Base-by-base conservation (phyloP, 441 rosid genomes). In the Populus hybrid region DNA sequence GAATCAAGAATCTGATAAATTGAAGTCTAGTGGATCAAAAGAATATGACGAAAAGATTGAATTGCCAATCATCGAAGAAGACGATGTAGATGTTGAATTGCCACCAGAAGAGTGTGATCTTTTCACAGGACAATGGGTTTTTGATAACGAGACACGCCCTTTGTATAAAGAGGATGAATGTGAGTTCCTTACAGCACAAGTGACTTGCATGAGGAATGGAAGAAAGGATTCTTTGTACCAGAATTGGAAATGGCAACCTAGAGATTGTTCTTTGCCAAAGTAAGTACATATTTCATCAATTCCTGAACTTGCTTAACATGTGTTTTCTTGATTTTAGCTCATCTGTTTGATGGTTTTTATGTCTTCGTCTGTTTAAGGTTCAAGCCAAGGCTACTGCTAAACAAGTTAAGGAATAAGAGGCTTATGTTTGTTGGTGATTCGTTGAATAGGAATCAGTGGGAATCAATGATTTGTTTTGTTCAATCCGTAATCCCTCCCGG, bases 341-440 rank as follows among this genome's bases (percentile, higher is more conserved):
- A 28, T 8, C 16, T 59, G 30, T 23, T 30, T 72, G 70, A 70
- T 76, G 21, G 59, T 67, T 21, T 28, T 67, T 57, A 32, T 9
- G 65, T 36, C 73, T 18, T 3, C 18, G 14, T 36, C 6, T 11
- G 12, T 1, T 7, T 67, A 81, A 95, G 99, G 89, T 95, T 87
- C 80, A 92, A 91, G 66, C 90, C 94, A 65, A 91, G 84, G 74
- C 70, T 91, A 80, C 75, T 95, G 73, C 84, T 93, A 21, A 87
- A 92, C 81, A 95, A 90, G 78, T 91, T 93, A 42, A 93, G 92
- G 84, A 92, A 93, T 87, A 95, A 91, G 88, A 89, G 99, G 83
- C 87, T 95, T 20, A 93, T 95, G 99, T 95, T 93, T 71, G 98
- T 95, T 64, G 99, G 99, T 42, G 99, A 95, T 81, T 95, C 99